A percentile compares a stretch with the other conserved stretches of the same genome.
Conservation (phyloP, 2,329 filamentous ascomycete species). For the Paecilomyces sp. region DNA sequence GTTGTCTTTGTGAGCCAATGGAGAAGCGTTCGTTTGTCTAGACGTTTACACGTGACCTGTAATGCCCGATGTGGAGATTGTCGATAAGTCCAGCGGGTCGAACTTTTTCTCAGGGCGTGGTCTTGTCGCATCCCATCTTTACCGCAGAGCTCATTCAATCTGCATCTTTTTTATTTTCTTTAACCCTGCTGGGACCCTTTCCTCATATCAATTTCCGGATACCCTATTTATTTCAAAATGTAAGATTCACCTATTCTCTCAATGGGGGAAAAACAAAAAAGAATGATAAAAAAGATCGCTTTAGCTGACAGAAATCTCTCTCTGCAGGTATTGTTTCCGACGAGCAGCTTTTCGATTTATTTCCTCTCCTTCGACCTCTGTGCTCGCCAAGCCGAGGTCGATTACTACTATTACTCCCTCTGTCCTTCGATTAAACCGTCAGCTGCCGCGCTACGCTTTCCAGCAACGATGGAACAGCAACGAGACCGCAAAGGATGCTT, state of each 20-base stretch:
- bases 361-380: constrained; percentile 37
- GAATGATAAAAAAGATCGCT: background rate
- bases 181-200: background rate
- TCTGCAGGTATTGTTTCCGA: constrained; percentile 50
- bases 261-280: background rate
- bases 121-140: background rate
- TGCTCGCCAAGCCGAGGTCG: constrained; percentile 35
- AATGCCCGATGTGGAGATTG: background rate
- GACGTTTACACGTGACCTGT: background rate
- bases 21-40: background rate
- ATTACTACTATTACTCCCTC: constrained; percentile 32
- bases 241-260: background rate
- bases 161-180: background rate
- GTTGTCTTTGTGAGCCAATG: no score
- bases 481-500: constrained; percentile 15
- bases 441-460: constrained; percentile 30
- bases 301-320: background rate
- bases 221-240: background rate
- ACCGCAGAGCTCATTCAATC: background rate
- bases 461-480: constrained; percentile 46
- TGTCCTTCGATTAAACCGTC: constrained; percentile 28
- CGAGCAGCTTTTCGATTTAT: constrained; percentile 51
- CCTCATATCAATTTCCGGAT: background rate
- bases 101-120: background rate
- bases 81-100: background rate